Percentiles rank a stretch among this genome's conserved stretches.
Conservation (phyloP, 208 protist species). For the Acanthamoeba triangularis region DNA sequence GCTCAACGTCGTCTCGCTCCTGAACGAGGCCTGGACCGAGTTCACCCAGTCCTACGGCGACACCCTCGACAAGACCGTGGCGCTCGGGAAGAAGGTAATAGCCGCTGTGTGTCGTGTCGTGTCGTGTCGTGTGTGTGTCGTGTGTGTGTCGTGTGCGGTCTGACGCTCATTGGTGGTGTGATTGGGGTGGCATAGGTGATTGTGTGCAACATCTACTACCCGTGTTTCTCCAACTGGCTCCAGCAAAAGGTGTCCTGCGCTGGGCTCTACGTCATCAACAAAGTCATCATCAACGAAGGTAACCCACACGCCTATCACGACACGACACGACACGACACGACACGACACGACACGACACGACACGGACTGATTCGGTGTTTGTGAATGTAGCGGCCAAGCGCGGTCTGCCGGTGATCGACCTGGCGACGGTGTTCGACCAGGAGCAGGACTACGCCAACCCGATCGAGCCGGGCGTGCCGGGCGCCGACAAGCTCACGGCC, state of each 20-base stretch:
- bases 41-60: not conserved
- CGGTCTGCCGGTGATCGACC: conserved; percentile 49
- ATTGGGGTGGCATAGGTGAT: not conserved
- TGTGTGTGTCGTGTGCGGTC: too few species aligned
- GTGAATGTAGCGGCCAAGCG: conserved; percentile 2
- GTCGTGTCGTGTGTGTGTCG: too few species aligned
- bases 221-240: not conserved
- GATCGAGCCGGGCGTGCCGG: conserved; percentile 53
- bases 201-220: conserved; percentile 29
- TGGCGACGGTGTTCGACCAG: conserved; percentile 20
- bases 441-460: conserved; percentile 58
- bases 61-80: not conserved
- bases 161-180: not conserved
- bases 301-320: not conserved
- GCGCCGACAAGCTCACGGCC: conserved; percentile 56
- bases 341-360: not conserved
- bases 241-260: conserved; percentile 38
- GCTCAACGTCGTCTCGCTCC: not conserved
- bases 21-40: not conserved
- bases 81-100: not conserved
- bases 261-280: conserved; percentile 29
- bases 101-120: too few species aligned
- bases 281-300: conserved; percentile 42
- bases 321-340: not conserved
- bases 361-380: not conserved